Conservation (phyloP, 495 filamentous ascomycete species). For the Stereocaulon alpinum region DNA sequence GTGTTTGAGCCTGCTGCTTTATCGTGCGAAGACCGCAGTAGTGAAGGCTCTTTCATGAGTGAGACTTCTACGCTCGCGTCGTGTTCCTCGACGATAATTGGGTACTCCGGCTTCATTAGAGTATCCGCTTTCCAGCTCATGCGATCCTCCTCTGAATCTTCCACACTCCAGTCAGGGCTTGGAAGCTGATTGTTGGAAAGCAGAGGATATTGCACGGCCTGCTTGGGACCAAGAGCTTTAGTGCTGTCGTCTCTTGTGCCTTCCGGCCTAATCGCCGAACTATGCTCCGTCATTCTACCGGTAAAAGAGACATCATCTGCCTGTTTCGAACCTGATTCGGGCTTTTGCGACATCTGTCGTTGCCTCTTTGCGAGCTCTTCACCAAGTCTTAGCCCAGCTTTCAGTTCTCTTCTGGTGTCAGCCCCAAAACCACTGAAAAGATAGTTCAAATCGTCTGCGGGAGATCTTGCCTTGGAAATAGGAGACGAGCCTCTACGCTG, state of each 20-base stretch:
- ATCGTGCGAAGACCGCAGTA: background rate
- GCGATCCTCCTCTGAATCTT: slow-evolving; percentile 22
- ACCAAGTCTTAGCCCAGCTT: slow-evolving; percentile 38
- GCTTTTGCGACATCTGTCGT: background rate
- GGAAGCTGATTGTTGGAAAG: slow-evolving; percentile 19
- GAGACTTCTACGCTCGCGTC: background rate
- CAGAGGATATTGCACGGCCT: slow-evolving; percentile 6
- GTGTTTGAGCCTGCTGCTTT: background rate
- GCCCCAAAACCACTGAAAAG: slow-evolving; percentile 38
- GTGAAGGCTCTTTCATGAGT: background rate
- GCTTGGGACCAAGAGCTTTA: background rate
- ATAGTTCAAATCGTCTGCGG: slow-evolving; percentile 31
- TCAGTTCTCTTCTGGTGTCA: slow-evolving; percentile 35
- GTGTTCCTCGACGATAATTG: background rate
- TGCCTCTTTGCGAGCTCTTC: slow-evolving; percentile 37
- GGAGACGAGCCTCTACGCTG: background rate
- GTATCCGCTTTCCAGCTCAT: slow-evolving; percentile 30
- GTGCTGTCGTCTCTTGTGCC: slow-evolving; percentile 4
- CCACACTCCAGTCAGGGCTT: slow-evolving; percentile 23
- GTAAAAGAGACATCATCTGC: slow-evolving; percentile 4
- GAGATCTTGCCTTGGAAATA: background rate
- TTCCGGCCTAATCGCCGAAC: background rate
- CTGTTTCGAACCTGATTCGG: background rate
- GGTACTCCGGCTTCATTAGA: slow-evolving; percentile 5
- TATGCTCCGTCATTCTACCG: background rate